These are phyloP conservation scores for Alternaria burnsii DNA, from an alignment of 2,329 filamentous ascomycete species.

Conservation along the genomic window DNA sequence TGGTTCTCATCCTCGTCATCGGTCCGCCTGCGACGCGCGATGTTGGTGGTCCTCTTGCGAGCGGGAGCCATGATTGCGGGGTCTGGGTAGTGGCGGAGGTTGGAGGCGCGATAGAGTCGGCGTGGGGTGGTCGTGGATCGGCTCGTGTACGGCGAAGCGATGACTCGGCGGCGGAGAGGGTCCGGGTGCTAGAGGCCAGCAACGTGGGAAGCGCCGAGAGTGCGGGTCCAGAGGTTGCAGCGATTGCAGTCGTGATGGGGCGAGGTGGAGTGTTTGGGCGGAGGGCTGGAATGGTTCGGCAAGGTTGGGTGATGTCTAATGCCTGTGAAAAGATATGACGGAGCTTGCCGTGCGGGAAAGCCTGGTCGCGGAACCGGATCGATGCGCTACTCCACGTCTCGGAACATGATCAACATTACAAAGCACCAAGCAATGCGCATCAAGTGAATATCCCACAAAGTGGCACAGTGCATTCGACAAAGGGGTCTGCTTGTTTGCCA, in stretches of 20 bases:
- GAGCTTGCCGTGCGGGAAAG: conserved; percentile 35
- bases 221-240: conserved; percentile 30
- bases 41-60: conserved; percentile 47
- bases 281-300: conserved; percentile 30
- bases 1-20: conserved; percentile 52
- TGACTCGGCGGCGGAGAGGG: conserved; percentile 33
- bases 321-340: conserved; percentile 49
- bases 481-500: background rate
- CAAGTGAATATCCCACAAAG: background rate
- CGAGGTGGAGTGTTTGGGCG: conserved; percentile 24
- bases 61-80: conserved; percentile 47
- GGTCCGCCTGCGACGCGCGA: conserved; percentile 50
- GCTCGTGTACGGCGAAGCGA: conserved; percentile 31
- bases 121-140: conserved; percentile 33
- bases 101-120: conserved; percentile 22
- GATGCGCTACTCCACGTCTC: conserved; percentile 21
- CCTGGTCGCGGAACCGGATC: conserved; percentile 25
- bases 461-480: background rate
- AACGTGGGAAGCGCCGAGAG: conserved; percentile 21
- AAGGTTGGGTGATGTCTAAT: conserved; percentile 39
- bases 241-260: conserved; percentile 41
- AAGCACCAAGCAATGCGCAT: background rate
- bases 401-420: background rate
- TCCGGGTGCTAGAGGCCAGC: conserved; percentile 26
- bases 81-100: conserved; percentile 17